phyloP scores from a whole-genome alignment of 1,284 basidiomycete species.

The Heterobasidion occidentale region DNA sequence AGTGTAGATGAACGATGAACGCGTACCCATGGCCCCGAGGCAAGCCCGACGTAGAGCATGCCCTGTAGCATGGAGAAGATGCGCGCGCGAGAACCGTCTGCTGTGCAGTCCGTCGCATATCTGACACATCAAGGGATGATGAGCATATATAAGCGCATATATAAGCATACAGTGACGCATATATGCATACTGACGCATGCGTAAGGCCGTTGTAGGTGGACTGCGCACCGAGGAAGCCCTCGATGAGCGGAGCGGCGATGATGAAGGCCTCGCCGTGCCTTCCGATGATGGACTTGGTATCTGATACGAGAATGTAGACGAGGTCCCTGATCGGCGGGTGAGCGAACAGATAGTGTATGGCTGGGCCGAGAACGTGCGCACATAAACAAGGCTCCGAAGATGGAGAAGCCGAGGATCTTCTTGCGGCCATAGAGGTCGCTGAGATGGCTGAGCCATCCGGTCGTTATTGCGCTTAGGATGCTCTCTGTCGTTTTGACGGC shows the following conservation, averaged over 20 bases:
- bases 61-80: constrained; percentile 47
- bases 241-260: constrained; percentile 36
- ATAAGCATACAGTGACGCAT: background rate
- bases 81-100: constrained; percentile 39
- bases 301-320: constrained; percentile 38
- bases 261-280: constrained; percentile 35
- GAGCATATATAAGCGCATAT: background rate
- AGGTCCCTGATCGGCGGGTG: constrained; percentile 28
- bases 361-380: constrained; percentile 13
- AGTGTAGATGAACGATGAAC: constrained; percentile 17
- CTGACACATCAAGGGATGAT: constrained; percentile 18
- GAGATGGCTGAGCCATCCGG: constrained; percentile 42
- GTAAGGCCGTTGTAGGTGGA: constrained; percentile 43
- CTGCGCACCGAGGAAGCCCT: constrained; percentile 41
- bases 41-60: constrained; percentile 40
- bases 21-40: constrained; percentile 41
- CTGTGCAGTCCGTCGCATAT: constrained; percentile 44
- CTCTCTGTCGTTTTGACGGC: constrained; percentile 42
- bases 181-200: constrained; percentile 32
- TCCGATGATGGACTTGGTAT: constrained; percentile 29
- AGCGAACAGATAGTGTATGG: background rate
- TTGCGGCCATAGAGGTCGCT: constrained; percentile 41
- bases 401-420: constrained; percentile 31
- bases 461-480: constrained; percentile 38
- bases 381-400: constrained; percentile 37